Conservation (phyloP, 495 filamentous ascomycete species). For the Friedmanniomyces simplex region DNA sequence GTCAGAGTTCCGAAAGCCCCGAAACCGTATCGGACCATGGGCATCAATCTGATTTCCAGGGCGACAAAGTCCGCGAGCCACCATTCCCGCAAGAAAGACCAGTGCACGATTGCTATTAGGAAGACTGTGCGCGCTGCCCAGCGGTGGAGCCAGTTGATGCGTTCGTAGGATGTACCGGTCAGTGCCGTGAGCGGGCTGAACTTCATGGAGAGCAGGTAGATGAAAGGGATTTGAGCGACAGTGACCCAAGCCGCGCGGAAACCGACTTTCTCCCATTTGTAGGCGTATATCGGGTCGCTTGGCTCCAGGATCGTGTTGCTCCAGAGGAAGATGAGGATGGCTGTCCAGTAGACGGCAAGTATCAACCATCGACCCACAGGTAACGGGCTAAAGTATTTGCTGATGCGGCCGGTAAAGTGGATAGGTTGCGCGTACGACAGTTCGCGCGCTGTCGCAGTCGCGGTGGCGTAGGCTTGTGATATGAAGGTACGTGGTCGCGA, state of each 20-base stretch:
- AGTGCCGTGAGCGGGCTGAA: slow-evolving; percentile 21
- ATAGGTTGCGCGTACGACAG: slow-evolving; percentile 13
- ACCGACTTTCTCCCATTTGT: slow-evolving; percentile 25
- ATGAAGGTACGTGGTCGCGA: neutral
- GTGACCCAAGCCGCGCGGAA: slow-evolving; percentile 29
- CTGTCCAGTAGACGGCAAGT: slow-evolving; percentile 12
- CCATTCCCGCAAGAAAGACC: slow-evolving; percentile 22
- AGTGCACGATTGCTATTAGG: slow-evolving; percentile 24
- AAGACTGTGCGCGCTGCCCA: slow-evolving; percentile 24
- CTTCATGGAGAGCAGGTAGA: slow-evolving; percentile 24
- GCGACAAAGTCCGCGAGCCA: slow-evolving; percentile 19
- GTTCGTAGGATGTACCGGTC: slow-evolving; percentile 25
- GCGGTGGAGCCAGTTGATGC: slow-evolving; percentile 27
- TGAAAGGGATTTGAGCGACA: slow-evolving; percentile 24
- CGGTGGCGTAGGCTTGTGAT: slow-evolving; percentile 5
- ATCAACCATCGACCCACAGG: slow-evolving; percentile 13
- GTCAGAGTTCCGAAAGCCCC: slow-evolving; percentile 21
- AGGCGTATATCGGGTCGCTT: slow-evolving; percentile 14
- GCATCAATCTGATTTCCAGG: slow-evolving; percentile 22
- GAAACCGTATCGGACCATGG: slow-evolving; percentile 25
- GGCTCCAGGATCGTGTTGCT: slow-evolving; percentile 8
- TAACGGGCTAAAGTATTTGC: slow-evolving; percentile 17
- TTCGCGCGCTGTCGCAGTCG: slow-evolving; percentile 2
- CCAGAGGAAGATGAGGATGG: slow-evolving; percentile 11
- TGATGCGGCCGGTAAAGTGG: slow-evolving; percentile 13